Conservation (phyloP, 495 filamentous ascomycete species). For the Penicillium ochrochloron region DNA sequence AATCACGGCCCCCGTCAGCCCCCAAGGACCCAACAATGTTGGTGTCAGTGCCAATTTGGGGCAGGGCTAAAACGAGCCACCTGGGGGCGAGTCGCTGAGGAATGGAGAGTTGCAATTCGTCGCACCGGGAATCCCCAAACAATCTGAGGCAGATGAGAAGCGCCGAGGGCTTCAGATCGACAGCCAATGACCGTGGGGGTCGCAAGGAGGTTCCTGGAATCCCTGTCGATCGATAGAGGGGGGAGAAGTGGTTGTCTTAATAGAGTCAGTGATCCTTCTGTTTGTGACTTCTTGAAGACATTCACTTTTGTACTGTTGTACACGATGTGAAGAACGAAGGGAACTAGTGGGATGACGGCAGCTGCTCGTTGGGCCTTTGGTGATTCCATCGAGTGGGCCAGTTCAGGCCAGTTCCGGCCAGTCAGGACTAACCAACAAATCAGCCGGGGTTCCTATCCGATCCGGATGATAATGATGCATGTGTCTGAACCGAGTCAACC, state of each 20-base stretch:
- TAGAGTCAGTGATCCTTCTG: not conserved
- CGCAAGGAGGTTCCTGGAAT: constrained; percentile 29
- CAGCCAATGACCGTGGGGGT: constrained; percentile 25
- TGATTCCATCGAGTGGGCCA: constrained; percentile 26
- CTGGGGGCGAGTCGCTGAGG: constrained; percentile 17
- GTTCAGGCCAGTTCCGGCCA: constrained; percentile 11
- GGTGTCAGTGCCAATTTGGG: constrained; percentile 18
- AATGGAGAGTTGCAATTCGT: constrained; percentile 32
- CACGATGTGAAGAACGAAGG: constrained; percentile 10
- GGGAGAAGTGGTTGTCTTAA: not conserved
- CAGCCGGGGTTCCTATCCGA: constrained; percentile 18
- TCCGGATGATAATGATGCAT: constrained; percentile 25
- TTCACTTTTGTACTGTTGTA: not conserved
- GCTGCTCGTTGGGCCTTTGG: constrained; percentile 5
- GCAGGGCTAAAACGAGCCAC: constrained; percentile 18
- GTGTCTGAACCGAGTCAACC: constrained; percentile 20
- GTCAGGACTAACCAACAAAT: constrained; percentile 19
- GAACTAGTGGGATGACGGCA: constrained; percentile 12
- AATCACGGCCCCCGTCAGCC: constrained; percentile 25
- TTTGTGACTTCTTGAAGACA: not conserved
- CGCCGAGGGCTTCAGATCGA: constrained; percentile 36
- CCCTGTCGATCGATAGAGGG: constrained; percentile 26
- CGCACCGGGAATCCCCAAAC: constrained; percentile 20
- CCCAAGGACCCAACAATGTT: constrained; percentile 12
- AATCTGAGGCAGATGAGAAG: constrained; percentile 38